Percentiles rank a stretch among this genome's conserved stretches.
phyloP scores from a whole-genome alignment of 257 asterid species.

The Voacanga thouarsii region DNA sequence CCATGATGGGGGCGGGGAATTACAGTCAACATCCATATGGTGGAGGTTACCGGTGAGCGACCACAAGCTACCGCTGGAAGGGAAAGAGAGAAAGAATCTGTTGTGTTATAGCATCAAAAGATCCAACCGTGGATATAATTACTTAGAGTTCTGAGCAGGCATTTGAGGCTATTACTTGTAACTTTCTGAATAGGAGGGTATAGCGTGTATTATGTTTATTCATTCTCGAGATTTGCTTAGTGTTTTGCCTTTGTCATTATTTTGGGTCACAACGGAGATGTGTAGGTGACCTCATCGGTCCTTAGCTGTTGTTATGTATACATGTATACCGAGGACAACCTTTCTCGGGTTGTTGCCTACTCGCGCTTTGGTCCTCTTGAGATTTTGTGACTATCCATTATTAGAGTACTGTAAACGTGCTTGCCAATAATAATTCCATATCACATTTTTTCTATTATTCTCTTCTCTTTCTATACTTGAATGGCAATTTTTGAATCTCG shows the following conservation, averaged over 20 bases:
- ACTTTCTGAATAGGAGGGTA: constrained; percentile 22
- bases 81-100: constrained; percentile 5
- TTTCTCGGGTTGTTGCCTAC: constrained; percentile 36
- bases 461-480: background rate
- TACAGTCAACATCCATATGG: constrained; percentile 71
- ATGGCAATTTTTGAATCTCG: no score
- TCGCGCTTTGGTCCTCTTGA: constrained; percentile 9
- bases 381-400: constrained; percentile 3
- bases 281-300: constrained; percentile 30
- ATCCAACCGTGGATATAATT: background rate
- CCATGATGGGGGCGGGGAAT: constrained; percentile 61
- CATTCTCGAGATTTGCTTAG: constrained; percentile 31
- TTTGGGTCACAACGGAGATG: constrained; percentile 33
- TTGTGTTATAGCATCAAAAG: constrained; percentile 10
- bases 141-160: background rate
- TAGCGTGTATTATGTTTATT: constrained; percentile 41
- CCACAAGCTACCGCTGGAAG: constrained; percentile 3
- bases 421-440: constrained; percentile 10
- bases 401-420: constrained; percentile 11
- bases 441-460: background rate
- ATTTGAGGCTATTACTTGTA: constrained; percentile 27
- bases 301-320: constrained; percentile 36
- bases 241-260: constrained; percentile 21
- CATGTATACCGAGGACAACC: constrained; percentile 39
- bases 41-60: constrained; percentile 70